phyloP scores from a whole-genome alignment of 768 basidiomycete genomes.

The Leccinum fibrillosum region DNA sequence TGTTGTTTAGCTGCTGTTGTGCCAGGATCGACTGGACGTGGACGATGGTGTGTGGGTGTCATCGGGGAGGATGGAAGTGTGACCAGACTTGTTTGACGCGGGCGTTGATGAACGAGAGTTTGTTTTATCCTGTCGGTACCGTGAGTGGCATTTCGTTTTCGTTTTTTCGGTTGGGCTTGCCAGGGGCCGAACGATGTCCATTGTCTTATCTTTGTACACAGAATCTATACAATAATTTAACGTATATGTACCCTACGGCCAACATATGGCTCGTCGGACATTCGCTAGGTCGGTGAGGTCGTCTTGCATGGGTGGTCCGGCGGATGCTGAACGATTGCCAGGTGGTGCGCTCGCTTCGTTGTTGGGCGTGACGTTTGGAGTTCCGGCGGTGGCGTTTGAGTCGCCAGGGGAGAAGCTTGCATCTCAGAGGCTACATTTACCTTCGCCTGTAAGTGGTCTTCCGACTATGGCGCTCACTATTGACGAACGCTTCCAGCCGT shows the following conservation, averaged over 20 bases:
- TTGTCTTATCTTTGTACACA: constrained; percentile 38
- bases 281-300: constrained; percentile 53
- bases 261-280: constrained; percentile 88
- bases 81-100: constrained; percentile 74
- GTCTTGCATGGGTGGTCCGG: not conserved
- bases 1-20: constrained; percentile 94
- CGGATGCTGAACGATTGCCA: constrained; percentile 18
- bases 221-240: constrained; percentile 93
- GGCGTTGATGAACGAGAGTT: constrained; percentile 69
- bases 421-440: constrained; percentile 77
- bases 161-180: not conserved
- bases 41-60: constrained; percentile 92
- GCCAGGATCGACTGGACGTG: constrained; percentile 90
- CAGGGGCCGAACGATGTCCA: not conserved
- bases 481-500: constrained; percentile 44
- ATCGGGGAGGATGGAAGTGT: constrained; percentile 77
- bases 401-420: constrained; percentile 85
- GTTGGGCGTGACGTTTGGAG: constrained; percentile 84
- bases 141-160: constrained; percentile 43
- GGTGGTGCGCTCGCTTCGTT: constrained; percentile 74
- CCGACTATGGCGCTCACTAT: not conserved
- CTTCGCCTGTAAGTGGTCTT: constrained; percentile 64
- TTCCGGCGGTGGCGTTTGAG: constrained; percentile 85
- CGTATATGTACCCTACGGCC: constrained; percentile 87
- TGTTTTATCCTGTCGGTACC: constrained; percentile 89